Evolutionary conservation across 345 rosid species (phyloP).

Genomic region (Hevea brasiliensis): DNA sequence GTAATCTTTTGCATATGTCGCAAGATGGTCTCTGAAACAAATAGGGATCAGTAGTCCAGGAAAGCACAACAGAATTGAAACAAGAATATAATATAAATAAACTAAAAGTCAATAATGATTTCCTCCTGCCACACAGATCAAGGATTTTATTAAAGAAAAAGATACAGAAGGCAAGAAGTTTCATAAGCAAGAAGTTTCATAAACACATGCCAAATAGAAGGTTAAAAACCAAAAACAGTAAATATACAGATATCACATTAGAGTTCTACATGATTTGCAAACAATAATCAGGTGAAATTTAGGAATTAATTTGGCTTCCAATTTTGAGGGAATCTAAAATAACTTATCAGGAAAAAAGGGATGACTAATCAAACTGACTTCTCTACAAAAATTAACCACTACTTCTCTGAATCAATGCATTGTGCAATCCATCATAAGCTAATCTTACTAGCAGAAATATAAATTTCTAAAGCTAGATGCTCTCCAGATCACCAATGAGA

Average conservation of each 20-base stretch:
- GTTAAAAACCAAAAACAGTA: not conserved
- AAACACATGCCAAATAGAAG: too few species aligned
- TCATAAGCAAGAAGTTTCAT: not conserved
- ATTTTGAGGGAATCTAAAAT: not conserved
- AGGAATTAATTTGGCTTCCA: not conserved
- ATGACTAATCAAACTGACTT: not conserved
- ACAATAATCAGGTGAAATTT: not conserved
- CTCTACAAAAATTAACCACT: not conserved
- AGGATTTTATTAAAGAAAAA: not conserved
- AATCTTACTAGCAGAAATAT: not conserved
- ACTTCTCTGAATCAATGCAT: not conserved
- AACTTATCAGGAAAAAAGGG: not conserved
- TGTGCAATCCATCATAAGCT: not conserved
- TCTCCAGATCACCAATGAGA: not conserved
- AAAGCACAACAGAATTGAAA: constrained; percentile 3
- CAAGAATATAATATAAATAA: not conserved
- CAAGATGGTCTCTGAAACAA: constrained; percentile 73
- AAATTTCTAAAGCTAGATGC: not conserved
- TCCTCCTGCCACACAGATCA: not conserved
- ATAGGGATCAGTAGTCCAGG: constrained; percentile 14
- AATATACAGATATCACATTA: not conserved
- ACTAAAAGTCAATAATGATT: not conserved
- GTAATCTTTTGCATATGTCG: constrained; percentile 67
- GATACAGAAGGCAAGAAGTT: not conserved
- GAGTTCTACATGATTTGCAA: not conserved